These are phyloP conservation scores for Kodamaea plutei DNA, from an alignment of 1,139 yeast genomes.

Conservation along the genomic window DNA sequence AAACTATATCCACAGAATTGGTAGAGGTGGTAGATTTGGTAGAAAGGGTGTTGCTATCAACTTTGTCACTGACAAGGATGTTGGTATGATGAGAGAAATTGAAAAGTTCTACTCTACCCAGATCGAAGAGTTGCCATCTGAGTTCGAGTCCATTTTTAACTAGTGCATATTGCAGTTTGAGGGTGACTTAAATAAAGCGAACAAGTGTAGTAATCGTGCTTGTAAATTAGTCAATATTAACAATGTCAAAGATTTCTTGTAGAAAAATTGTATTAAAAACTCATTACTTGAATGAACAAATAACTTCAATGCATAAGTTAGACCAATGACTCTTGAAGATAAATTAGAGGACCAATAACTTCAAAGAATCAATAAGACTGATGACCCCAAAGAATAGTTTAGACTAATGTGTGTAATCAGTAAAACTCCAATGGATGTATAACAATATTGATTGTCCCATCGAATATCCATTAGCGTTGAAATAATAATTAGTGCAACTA, in stretches of 20 bases:
- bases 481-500: too few relatives aligned
- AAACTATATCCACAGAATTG: constrained; percentile 98
- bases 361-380: too few relatives aligned
- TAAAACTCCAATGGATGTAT: too few relatives aligned
- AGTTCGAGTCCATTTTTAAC: constrained; percentile 77
- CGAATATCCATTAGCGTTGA: too few relatives aligned
- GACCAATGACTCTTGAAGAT: too few relatives aligned
- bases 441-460: too few relatives aligned
- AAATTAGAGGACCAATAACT: too few relatives aligned
- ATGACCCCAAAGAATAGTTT: too few relatives aligned
- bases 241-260: too few relatives aligned
- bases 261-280: neutral
- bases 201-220: neutral
- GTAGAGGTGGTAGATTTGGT: constrained; percentile 99
- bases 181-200: neutral
- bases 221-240: neutral
- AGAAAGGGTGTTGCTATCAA: constrained; percentile 99
- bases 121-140: constrained; percentile 97
- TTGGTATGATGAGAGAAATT: constrained; percentile 92
- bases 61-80: constrained; percentile 89
- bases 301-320: neutral
- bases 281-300: neutral
- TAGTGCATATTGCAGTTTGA: constrained; percentile 17
- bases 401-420: too few relatives aligned
- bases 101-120: constrained; percentile 98